Evolutionary conservation across 208 protist genomes (phyloP).

Genomic region (Leptomonas seymouri): DNA sequence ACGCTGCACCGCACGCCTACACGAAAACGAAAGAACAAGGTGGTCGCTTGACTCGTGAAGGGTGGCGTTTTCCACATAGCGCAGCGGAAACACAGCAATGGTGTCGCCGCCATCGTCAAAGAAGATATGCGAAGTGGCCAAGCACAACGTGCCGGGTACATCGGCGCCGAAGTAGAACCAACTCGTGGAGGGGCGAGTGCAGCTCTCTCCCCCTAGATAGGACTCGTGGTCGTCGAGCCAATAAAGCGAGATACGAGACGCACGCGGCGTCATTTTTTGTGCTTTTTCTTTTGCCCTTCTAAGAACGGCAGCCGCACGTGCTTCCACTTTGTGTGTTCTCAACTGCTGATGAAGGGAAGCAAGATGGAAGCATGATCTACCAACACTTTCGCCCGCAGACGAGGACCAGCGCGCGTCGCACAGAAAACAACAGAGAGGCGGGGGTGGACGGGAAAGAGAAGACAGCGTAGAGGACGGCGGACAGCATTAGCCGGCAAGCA

Average conservation of each 20-base stretch:
- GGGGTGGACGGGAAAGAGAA: too few species aligned
- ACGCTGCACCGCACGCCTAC: slow-evolving; percentile 6
- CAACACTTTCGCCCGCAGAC: too few species aligned
- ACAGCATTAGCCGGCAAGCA: too few species aligned
- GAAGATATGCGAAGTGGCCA: slow-evolving; percentile 38
- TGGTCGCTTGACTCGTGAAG: slow-evolving; percentile 1
- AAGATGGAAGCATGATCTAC: too few species aligned
- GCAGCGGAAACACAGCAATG: slow-evolving; percentile 20
- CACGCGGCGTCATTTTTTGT: background rate
- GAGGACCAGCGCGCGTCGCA: too few species aligned
- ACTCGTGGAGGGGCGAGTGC: slow-evolving; percentile 14
- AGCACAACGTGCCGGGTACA: slow-evolving; percentile 15
- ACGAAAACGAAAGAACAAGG: slow-evolving; percentile 15
- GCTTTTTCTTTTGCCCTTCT: background rate
- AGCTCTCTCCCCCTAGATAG: slow-evolving; percentile 28
- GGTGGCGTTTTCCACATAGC: background rate
- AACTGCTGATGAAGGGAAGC: too few species aligned
- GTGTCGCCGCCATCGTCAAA: slow-evolving; percentile 30
- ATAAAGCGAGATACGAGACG: slow-evolving; percentile 34
- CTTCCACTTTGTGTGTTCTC: background rate
- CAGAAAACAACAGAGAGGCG: too few species aligned
- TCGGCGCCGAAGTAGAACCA: slow-evolving; percentile 17
- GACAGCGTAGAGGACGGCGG: too few species aligned
- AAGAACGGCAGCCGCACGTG: background rate
- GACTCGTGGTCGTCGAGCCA: slow-evolving; percentile 40